A percentile compares a stretch with the other conserved stretches of the same genome.
Conservation (phyloP, 2,329 filamentous ascomycete genomes). For the Aureobasidium mangrovei region DNA sequence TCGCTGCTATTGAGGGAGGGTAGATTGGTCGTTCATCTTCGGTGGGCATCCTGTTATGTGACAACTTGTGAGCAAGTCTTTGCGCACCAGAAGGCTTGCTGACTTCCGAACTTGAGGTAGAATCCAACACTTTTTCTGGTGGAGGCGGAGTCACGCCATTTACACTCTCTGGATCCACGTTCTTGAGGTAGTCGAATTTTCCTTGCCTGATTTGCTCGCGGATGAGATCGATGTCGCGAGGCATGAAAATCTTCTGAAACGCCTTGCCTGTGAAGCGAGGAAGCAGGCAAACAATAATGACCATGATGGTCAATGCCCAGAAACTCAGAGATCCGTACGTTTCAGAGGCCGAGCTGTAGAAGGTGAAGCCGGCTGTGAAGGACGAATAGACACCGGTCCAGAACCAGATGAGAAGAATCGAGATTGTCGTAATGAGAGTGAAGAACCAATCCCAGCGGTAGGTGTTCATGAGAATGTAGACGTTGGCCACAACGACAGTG, state of each 20-base stretch:
- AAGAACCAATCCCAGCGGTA: slow-evolving; percentile 99
- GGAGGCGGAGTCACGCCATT: slow-evolving; percentile 35
- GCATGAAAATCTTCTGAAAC: slow-evolving; percentile 88
- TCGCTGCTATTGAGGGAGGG: slow-evolving; percentile 75
- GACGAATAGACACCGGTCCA: slow-evolving; percentile 87
- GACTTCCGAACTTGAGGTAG: slow-evolving; percentile 51
- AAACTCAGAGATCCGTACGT: slow-evolving; percentile 76
- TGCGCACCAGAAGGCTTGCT: slow-evolving; percentile 32
- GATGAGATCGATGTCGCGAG: slow-evolving; percentile 87
- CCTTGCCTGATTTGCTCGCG: slow-evolving; percentile 83
- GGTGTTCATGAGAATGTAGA: slow-evolving; percentile 91
- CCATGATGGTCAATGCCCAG: slow-evolving; percentile 76
- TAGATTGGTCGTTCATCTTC: slow-evolving; percentile 92
- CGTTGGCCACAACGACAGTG: slow-evolving; percentile 79
- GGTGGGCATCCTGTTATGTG: slow-evolving; percentile 43
- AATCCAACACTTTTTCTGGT: slow-evolving; percentile 38
- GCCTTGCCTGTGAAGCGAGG: slow-evolving; percentile 82
- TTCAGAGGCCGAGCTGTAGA: slow-evolving; percentile 71
- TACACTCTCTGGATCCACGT: slow-evolving; percentile 36
- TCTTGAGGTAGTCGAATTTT: slow-evolving; percentile 65
- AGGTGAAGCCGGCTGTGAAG: slow-evolving; percentile 48
- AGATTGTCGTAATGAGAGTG: slow-evolving; percentile 69
- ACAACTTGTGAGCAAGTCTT: slow-evolving; percentile 41
- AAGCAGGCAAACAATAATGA: slow-evolving; percentile 71
- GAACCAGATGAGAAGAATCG: slow-evolving; percentile 81